phyloP scores from a whole-genome alignment of 1,139 yeast species.

The Hyphopichia burtonii region DNA sequence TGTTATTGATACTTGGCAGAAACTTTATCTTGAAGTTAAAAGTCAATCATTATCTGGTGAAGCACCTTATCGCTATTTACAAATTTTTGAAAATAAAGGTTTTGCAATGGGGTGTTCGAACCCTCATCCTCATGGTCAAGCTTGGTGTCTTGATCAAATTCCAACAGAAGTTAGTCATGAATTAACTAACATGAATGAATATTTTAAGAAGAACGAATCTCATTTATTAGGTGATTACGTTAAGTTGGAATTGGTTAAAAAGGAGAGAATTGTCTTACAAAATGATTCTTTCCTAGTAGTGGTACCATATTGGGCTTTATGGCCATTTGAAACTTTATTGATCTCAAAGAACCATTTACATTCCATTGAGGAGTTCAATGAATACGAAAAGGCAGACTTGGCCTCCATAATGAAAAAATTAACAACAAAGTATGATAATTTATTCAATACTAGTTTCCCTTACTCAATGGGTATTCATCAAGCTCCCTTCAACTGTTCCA shows the following conservation, averaged over 20 bases:
- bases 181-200: slow-evolving; percentile 49
- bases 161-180: slow-evolving; percentile 73
- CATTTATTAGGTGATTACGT: slow-evolving; percentile 68
- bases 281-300: slow-evolving; percentile 69
- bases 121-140: slow-evolving; percentile 81
- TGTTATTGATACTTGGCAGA: slow-evolving; percentile 63
- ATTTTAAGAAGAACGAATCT: slow-evolving; percentile 41
- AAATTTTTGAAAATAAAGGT: slow-evolving; percentile 78
- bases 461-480: slow-evolving; percentile 84
- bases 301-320: slow-evolving; percentile 81
- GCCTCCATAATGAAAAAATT: slow-evolving; percentile 54
- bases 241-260: slow-evolving; percentile 51
- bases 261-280: slow-evolving; percentile 53
- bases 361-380: slow-evolving; percentile 50
- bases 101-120: slow-evolving; percentile 82
- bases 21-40: slow-evolving; percentile 44
- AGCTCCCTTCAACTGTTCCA: slow-evolving; percentile 52
- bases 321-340: slow-evolving; percentile 77
- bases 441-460: slow-evolving; percentile 70
- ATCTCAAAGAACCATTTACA: slow-evolving; percentile 55
- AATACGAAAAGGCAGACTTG: slow-evolving; percentile 52
- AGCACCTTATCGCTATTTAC: slow-evolving; percentile 59
- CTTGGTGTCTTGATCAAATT: slow-evolving; percentile 68
- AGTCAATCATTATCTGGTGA: slow-evolving; percentile 34
- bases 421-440: slow-evolving; percentile 69